Base-by-base conservation (phyloP, 768 basidiomycete species). In the Pleurotus pulmonarius region DNA sequence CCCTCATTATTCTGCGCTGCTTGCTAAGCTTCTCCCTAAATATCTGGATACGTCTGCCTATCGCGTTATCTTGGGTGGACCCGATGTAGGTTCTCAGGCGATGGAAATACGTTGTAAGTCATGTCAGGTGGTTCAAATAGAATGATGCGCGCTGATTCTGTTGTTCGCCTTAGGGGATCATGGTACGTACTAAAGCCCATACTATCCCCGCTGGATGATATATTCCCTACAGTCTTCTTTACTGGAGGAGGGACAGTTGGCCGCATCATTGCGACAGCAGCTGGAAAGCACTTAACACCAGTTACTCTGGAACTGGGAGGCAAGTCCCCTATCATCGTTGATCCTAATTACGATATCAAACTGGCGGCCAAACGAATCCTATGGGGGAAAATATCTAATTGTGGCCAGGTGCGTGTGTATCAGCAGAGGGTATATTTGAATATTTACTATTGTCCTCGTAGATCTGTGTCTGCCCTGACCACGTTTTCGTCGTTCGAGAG, bases 301-400 rank as follows among this genome's bases (percentile, higher is more conserved):
- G 49, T 79, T 9, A 82, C 83, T 0, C 73, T 85, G 20, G 83
- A 85, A 57, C 71, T 85, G 1, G 81, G 83, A 4, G 78, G 81
- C 40, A 82, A 83, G 58, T 79, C 75, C 0, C 78, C 78, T 4
- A 74, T 76, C 8, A 70, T 78, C 49, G 63, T 79, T 24, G 76
- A 77, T 53, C 8, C 37, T 43, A 29, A 38, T 45, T 68, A 49
- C 41, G 71, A 83, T 62, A 60, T 84, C 60, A 68, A 75, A 4
- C 58, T 85, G 29, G 79, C 83, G 0, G 89, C 87, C 3, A 82
- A 79, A 63, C 79, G 88, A 6, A 77, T 88, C 34, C 67, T 88
- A 24, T 87, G 81, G 79, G 88, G 83, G 1, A 90, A 90, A 67
- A 71, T 71, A 7, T 74, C 70, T 56, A 90, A 90, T 59, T 74